Evolutionary conservation across 2,329 filamentous ascomycete species (phyloP), one percentile per base, ranked within the genome.

Genomic region (Apiospora rasikravindrae): DNA sequence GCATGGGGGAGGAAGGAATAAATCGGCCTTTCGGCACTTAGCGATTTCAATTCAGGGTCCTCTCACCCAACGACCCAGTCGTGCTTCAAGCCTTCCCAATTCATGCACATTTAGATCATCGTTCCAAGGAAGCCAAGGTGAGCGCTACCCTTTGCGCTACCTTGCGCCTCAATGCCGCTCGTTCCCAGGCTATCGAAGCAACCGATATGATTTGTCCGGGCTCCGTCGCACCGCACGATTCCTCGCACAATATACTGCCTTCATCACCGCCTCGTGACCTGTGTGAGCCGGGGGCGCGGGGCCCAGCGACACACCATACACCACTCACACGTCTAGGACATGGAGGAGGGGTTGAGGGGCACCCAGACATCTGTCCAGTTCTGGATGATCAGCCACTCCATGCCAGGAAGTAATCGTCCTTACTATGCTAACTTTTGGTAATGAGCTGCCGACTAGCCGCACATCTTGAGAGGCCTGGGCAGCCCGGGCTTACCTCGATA

Each of bases 371-470:
- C 33, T 40, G 57, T 40, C 33, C 33, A 64, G 29, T 37, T 40
- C 57, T 37, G 67, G 67, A 44, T 24, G 44, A 69, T 69, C 44
- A 64, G 57, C 33, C 33, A 64, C 33, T 45, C 67, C 44, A 4
- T 29, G 33, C 44, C 44, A n/a, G 67, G 67, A 22, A 69, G 67
- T 33, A 49, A 69, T 69, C 44, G 67, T 40, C 67, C 67, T 49
- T 49, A n/a, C 67, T 49, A 49, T 45, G 44, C 26, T 49, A 33
- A 19, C 67, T 69, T 69, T 6, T 69, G 47, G 67, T n/a, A 69
- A 37, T 37, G 33, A 14, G 45, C 33, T 69, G 67, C 67, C 67
- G 67, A 49, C 67, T 69, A 69, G 67, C 67, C 67, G 67, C 67
- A 49, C 40, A 64, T 64, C 57, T 40, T 40, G n/a, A n/a, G 57